Base-by-base conservation (phyloP, 2,329 filamentous ascomycete genomes). In the Botrytis sinoallii region DNA sequence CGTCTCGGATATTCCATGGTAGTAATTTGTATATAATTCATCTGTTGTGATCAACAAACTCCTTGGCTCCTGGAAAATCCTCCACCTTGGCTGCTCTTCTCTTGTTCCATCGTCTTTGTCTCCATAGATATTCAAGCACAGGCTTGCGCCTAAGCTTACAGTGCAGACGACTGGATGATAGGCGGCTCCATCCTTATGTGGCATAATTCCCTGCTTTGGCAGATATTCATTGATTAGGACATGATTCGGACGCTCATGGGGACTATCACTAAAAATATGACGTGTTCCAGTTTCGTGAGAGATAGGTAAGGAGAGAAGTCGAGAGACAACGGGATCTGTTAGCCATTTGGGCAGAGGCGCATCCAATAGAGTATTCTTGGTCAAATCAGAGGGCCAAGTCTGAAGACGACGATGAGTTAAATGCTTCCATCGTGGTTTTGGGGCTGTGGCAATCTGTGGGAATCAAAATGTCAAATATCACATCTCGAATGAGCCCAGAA, bases 191-290 rank as follows among this genome's bases (percentile, higher is more conserved):
- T 99, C 95, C 85, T 98, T 96, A 82, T 98, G 95, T 65, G 95
- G 91, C 93, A 98, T 97, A 77, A 98, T 98, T n/a, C 95, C 95
- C 76, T 97, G 89, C 2, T 93, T 93, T 0, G 93, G 90, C 1
- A 87, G 86, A 82, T 98, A 99, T 82, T 98, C 95, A 80, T 99
- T 99, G 78, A 98, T 90, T 55, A 98, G 86, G 64, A 97, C 93
- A 83, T 98, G 96, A 79, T 98, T 99, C 4, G 95, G 93, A 6
- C 85, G 86, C 29, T 85, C 79, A 80, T 98, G 95, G 8, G 93
- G 93, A 69, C 94, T 93, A 32, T 85, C 81, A 29, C 82, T 81
- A 78, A 91, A 91, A 10, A 91, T 81, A 77, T 88, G 83, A 64
- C 77, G 75, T 38, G 72, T n/a, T 14, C 77, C 70, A 48, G 80